These are phyloP conservation scores for Kodamaea sagamina DNA, from an alignment of 805 yeast species.

Conservation along the genomic window DNA sequence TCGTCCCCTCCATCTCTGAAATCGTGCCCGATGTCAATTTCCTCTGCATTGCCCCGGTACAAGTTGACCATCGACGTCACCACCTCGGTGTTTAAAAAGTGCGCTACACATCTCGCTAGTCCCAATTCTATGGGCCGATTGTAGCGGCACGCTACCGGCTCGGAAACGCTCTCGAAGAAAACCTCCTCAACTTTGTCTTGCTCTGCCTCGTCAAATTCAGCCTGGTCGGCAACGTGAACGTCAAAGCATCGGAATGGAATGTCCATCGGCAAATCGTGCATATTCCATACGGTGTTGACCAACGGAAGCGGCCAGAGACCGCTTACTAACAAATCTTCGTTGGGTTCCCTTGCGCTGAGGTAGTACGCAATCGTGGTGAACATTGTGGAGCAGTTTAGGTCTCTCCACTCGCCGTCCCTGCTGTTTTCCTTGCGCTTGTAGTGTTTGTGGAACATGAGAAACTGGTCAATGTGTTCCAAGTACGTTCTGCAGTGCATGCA, in stretches of 20 bases:
- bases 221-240: constrained; percentile 35
- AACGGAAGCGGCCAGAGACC: constrained; percentile 20
- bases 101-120: constrained; percentile 30
- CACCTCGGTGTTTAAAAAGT: constrained; percentile 37
- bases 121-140: constrained; percentile 16
- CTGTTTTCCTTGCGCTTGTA: constrained; percentile 41
- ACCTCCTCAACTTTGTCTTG: constrained; percentile 9
- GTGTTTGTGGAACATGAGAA: constrained; percentile 63
- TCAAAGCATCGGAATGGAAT: constrained; percentile 39
- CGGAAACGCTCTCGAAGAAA: constrained; percentile 26
- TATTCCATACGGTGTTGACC: constrained; percentile 32
- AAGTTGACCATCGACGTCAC: constrained; percentile 31
- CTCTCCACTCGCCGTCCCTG: constrained; percentile 47
- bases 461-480: constrained; percentile 57
- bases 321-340: constrained; percentile 9
- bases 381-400: constrained; percentile 39
- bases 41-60: constrained; percentile 46
- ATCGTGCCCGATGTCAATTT: constrained; percentile 26
- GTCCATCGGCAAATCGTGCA: constrained; percentile 27
- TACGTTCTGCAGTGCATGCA: constrained; percentile 57
- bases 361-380: constrained; percentile 14
- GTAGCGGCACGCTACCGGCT: constrained; percentile 17
- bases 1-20: constrained; percentile 41
- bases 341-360: constrained; percentile 11
- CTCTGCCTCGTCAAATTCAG: constrained; percentile 36